Conservation (phyloP, 2,329 filamentous ascomycete species). For the Eutypella sp. region DNA sequence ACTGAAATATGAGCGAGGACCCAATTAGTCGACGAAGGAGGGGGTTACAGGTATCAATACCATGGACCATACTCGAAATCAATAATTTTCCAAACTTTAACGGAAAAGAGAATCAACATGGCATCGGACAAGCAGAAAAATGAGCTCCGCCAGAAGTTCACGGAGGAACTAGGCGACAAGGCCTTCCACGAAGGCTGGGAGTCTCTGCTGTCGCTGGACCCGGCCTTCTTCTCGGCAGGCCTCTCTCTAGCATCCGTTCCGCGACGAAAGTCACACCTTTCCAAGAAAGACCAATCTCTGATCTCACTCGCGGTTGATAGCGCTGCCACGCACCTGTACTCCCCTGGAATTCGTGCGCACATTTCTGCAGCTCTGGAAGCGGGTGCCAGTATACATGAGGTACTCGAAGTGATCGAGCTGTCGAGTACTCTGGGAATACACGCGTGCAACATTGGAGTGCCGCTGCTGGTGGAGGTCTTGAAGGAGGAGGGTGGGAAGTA, state of each 20-base stretch:
- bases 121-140: slow-evolving; percentile 9
- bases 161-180: slow-evolving; percentile 11
- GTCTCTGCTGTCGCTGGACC: slow-evolving; percentile 19
- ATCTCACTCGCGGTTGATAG: slow-evolving; percentile 38
- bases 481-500: slow-evolving; percentile 32
- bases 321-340: slow-evolving; percentile 39
- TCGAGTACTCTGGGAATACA: slow-evolving; percentile 41
- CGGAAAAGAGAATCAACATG: slow-evolving; percentile 7
- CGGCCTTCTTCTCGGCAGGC: slow-evolving; percentile 21
- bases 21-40: too few species aligned
- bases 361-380: slow-evolving; percentile 31
- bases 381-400: slow-evolving; percentile 35
- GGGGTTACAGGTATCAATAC: too few species aligned
- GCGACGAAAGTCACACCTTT: slow-evolving; percentile 25
- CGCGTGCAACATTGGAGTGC: slow-evolving; percentile 41
- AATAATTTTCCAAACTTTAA: neutral
- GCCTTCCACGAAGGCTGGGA: slow-evolving; percentile 22
- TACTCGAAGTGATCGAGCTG: slow-evolving; percentile 41
- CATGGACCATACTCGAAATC: neutral
- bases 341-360: slow-evolving; percentile 36
- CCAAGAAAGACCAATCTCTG: slow-evolving; percentile 36
- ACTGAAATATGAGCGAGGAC: too few species aligned
- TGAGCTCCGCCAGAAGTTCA: slow-evolving; percentile 16
- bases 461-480: slow-evolving; percentile 40
- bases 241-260: slow-evolving; percentile 21